Evolutionary conservation across 352 stramenopile genomes (phyloP).

Genomic region (Phytopythium ostracodes): DNA sequence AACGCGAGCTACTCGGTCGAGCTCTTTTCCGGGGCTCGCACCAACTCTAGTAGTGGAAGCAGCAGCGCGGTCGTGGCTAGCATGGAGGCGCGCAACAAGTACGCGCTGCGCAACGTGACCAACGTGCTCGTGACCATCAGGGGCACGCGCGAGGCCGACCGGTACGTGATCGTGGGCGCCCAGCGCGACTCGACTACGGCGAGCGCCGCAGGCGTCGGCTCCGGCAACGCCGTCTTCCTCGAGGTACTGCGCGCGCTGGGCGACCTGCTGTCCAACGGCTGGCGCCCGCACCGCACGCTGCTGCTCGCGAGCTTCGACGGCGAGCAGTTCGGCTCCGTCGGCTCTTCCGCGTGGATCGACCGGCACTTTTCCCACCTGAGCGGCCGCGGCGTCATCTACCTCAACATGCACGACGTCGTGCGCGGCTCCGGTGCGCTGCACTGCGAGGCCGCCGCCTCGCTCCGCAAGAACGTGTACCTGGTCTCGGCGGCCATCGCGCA

Average conservation of each 20-base stretch:
- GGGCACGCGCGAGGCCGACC: constrained; percentile 67
- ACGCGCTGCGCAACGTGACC: constrained; percentile 65
- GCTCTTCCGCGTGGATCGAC: constrained; percentile 83
- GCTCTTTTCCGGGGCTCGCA: background rate
- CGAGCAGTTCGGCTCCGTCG: constrained; percentile 75
- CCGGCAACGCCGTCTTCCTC: constrained; percentile 76
- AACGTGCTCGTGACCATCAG: constrained; percentile 75
- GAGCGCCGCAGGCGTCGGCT: constrained; percentile 62
- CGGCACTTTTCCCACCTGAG: constrained; percentile 60
- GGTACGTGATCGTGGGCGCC: constrained; percentile 72
- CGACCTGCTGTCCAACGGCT: constrained; percentile 57
- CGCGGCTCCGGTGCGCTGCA: constrained; percentile 54
- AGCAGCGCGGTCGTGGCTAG: constrained; percentile 19
- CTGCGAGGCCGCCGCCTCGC: constrained; percentile 62
- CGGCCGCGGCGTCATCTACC: constrained; percentile 62
- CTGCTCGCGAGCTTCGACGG: constrained; percentile 74
- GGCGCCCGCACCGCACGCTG: constrained; percentile 74
- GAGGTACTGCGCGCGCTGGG: constrained; percentile 61
- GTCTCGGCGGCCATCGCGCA: constrained; percentile 67
- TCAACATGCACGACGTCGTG: constrained; percentile 74
- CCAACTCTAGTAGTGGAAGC: background rate
- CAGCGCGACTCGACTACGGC: constrained; percentile 66
- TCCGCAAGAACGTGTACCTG: constrained; percentile 76
- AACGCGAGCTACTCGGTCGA: constrained; percentile 20
- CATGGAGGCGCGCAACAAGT: constrained; percentile 69